phyloP scores from a whole-genome alignment of 192 early-diverging fungal genomes.

The Anaeromyces robustus region DNA sequence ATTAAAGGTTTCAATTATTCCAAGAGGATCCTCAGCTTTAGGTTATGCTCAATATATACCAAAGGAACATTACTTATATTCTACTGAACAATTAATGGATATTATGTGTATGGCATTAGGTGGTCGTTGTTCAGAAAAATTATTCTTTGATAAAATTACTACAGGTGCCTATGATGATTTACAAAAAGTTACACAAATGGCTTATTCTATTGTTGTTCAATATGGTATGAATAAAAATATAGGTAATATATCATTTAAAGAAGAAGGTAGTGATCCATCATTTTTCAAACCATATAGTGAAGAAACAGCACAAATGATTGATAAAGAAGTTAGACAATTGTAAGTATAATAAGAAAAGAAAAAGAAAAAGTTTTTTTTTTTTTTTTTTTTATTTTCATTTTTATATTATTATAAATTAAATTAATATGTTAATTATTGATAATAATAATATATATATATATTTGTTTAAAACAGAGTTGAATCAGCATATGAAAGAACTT shows the following conservation, averaged over 20 bases:
- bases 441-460: too few species aligned
- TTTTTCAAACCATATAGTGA: conserved; percentile 97
- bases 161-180: conserved; percentile 97
- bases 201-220: conserved; percentile 84
- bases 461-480: conserved; percentile 49
- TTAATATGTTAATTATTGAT: too few species aligned
- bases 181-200: conserved; percentile 91
- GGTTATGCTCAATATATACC: conserved; percentile 99
- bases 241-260: conserved; percentile 72
- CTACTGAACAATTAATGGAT: conserved; percentile 78
- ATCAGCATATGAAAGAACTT: conserved; percentile 67
- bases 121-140: conserved; percentile 61
- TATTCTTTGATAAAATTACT: conserved; percentile 88
- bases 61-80: conserved; percentile 92
- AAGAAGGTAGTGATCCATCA: conserved; percentile 41
- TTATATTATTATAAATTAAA: too few species aligned
- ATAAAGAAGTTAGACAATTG: conserved; percentile 55
- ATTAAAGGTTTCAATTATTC: conserved; percentile 96
- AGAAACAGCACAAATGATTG: conserved; percentile 82
- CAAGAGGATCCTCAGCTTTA: conserved; percentile 82
- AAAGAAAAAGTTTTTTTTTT: too few species aligned
- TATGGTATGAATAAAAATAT: conserved; percentile 88
- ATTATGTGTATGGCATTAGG: conserved; percentile 81
- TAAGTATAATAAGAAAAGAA: not conserved
- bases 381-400: too few species aligned